Conservation (phyloP, 352 stramenopile genomes). For the Globisporangium camurandrum region DNA sequence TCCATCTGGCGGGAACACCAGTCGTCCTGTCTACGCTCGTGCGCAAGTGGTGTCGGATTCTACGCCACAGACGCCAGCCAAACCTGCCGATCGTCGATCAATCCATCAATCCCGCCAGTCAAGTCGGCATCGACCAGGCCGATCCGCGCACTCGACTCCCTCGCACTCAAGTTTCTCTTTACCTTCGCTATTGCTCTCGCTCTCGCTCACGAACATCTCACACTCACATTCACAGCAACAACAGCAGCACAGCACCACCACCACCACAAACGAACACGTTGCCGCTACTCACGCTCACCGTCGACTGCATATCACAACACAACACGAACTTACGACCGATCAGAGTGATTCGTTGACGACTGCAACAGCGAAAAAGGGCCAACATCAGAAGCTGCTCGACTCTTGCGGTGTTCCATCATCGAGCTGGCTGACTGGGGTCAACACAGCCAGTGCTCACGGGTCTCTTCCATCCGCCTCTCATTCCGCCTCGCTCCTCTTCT, state of each 20-base stretch:
- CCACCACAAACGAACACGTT: too few species aligned
- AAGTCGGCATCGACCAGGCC: not conserved
- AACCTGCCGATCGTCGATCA: too few species aligned
- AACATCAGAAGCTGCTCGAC: conserved; percentile 1
- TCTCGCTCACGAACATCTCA: not conserved
- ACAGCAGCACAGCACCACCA: too few species aligned
- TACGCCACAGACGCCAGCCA: not conserved
- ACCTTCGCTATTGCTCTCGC: not conserved
- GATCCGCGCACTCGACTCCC: not conserved
- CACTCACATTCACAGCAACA: not conserved
- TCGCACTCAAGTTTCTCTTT: not conserved
- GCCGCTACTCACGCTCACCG: too few species aligned
- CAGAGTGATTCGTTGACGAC: too few species aligned
- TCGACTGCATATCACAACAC: not conserved
- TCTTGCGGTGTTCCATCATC: not conserved
- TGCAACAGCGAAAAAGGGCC: not conserved
- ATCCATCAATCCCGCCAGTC: not conserved
- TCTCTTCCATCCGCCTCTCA: not conserved
- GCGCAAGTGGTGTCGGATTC: not conserved
- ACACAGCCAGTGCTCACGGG: not conserved
- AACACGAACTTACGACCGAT: not conserved
- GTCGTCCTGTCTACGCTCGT: not conserved
- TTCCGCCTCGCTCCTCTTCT: not conserved
- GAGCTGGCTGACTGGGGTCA: not conserved
- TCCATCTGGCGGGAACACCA: too few species aligned